Conservation (phyloP, 2,329 filamentous ascomycete genomes). For the Huntiella moniliformis region DNA sequence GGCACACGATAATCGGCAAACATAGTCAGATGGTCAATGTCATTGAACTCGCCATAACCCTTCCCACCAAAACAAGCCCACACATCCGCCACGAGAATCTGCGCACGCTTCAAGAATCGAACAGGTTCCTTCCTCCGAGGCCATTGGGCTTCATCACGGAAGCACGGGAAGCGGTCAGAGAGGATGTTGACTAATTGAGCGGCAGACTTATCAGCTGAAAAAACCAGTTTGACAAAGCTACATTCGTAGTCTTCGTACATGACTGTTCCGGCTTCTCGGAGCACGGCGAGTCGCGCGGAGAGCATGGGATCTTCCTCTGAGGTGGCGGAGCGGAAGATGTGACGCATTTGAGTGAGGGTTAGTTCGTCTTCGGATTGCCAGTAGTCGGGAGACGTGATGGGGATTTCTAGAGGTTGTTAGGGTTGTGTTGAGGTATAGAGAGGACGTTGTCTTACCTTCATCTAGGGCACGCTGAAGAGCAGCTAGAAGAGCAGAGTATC, state of each 20-base stretch:
- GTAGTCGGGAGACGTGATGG: slow-evolving; percentile 73
- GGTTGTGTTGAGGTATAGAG: not conserved
- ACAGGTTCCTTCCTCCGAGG: slow-evolving; percentile 51
- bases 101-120: slow-evolving; percentile 78
- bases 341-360: slow-evolving; percentile 50
- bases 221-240: slow-evolving; percentile 54
- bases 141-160: slow-evolving; percentile 63
- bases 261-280: slow-evolving; percentile 67
- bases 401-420: slow-evolving; percentile 41
- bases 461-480: slow-evolving; percentile 72
- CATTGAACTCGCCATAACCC: slow-evolving; percentile 60
- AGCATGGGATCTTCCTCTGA: slow-evolving; percentile 76
- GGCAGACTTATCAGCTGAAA: slow-evolving; percentile 58
- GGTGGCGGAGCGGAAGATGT: slow-evolving; percentile 74
- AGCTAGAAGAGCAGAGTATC: slow-evolving; percentile 88
- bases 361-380: slow-evolving; percentile 66
- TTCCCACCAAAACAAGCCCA: slow-evolving; percentile 90
- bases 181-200: slow-evolving; percentile 72
- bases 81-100: slow-evolving; percentile 87
- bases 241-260: slow-evolving; percentile 65
- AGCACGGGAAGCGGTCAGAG: slow-evolving; percentile 64
- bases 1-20: slow-evolving; percentile 97
- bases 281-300: slow-evolving; percentile 53
- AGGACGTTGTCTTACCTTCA: slow-evolving; percentile 36
- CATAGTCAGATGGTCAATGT: slow-evolving; percentile 94